Evolutionary conservation across 306 rosid species (phyloP), one percentile per base, ranked within the genome.

Genomic region (Cajanus cajan): DNA sequence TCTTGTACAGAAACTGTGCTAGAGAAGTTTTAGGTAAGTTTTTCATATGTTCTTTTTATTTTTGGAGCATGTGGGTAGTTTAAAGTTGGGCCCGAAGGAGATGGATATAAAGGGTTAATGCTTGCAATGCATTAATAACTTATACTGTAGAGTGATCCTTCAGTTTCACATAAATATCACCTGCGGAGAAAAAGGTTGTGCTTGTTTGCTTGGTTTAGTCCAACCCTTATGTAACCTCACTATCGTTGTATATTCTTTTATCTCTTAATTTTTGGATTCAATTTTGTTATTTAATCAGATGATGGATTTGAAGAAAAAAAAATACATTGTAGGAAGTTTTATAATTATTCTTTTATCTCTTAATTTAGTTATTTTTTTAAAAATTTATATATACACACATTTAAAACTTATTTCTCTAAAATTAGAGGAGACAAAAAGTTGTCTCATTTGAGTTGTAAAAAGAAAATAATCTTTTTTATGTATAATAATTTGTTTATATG

Each of bases 61-160:
- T n/a, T n/a, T n/a, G n/a, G n/a, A n/a, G n/a, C n/a, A n/a, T n/a
- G n/a, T n/a, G n/a, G n/a, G n/a, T n/a, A n/a, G n/a, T n/a, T n/a
- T n/a, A n/a, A n/a, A n/a, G n/a, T n/a, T n/a, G n/a, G n/a, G n/a
- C n/a, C n/a, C n/a, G n/a, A n/a, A n/a, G n/a, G n/a, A n/a, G n/a
- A n/a, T n/a, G n/a, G n/a, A n/a, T n/a, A n/a, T n/a, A n/a, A n/a
- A n/a, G n/a, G n/a, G n/a, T n/a, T n/a, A n/a, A n/a, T n/a, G n/a
- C n/a, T n/a, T n/a, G n/a, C n/a, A n/a, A 78, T 18, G 50, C 79
- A 65, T 28, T 59, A 31, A 37, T 67, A 5, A 40, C 8, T 43
- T 57, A 73, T n/a, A 2, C n/a, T 8, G 16, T 66, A 68, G 76
- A 13, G 75, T 78, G 82, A 76, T 67, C 82, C 82, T 76, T 58